Evolutionary conservation across 2,329 filamentous ascomycete genomes (phyloP), one percentile per base, ranked within the genome.

Genomic region (Penicillium sp.): DNA sequence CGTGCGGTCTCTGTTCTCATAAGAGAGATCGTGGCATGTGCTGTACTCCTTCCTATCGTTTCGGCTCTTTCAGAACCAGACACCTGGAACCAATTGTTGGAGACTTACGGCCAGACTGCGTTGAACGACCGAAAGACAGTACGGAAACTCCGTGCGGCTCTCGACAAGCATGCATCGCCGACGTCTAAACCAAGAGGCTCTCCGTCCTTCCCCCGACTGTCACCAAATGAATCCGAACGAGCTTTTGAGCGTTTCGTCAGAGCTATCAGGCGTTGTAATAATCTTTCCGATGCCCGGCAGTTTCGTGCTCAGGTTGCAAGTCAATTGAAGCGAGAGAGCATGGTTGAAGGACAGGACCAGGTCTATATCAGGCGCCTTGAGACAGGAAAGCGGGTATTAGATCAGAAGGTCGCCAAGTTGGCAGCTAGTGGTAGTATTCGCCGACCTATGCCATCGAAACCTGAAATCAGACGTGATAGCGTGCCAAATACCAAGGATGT

Each of bases 11-110:
- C 83, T 30, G 88, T 87, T 35, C 78, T 99, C 54, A 82, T 97
- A 59, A 86, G 89, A 64, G 95, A 99, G 75, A 87, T 99, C 59
- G 84, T 97, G n/a, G 82, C 91, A 21, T 97, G 94, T 71, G 90
- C 91, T n/a, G 87, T 99, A 40, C 77, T 99, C 38, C 86, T 85
- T 43, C 94, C 94, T 0, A 77, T 95, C 21, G 81, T 97, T 68
- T 85, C 88, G 65, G 78, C 91, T 60, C 77, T 99, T 18, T 84
- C 90, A 5, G 93, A 99, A 64, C 92, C 95, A 1, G 95, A 99
- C 75, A 96, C 89, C 8, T 99, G 93, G 93, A 97, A 99, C 66
- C 92, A 97, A 71, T 74, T 96, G 59, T 91, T 97, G 81, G 93
- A 97, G 72, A 92, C 87, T 56, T 91, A 88, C 72, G 86, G 91